Evolutionary conservation across 495 filamentous ascomycete genomes (phyloP), one percentile per base, ranked within the genome.

Genomic region (Neurospora tetraspora): DNA sequence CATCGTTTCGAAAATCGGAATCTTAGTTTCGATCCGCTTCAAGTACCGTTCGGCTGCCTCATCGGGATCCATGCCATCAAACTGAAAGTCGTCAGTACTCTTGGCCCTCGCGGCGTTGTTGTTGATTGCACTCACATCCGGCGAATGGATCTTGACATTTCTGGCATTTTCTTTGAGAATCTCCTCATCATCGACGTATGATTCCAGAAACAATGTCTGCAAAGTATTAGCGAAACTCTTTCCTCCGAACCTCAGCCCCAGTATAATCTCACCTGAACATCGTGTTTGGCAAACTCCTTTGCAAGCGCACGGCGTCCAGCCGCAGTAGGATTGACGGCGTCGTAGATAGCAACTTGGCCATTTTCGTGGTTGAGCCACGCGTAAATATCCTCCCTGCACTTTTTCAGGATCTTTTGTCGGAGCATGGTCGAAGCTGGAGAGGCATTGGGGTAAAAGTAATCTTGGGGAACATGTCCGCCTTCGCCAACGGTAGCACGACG

Each of bases 91-190:
- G 73, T 82, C 71, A 85, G 81, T 72, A 72, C 65, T 20, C 72
- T 27, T 38, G 61, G 36, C 39, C 10, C 3, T 40, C 36, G 16
- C 16, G 0, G 11, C 39, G 8, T 5, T 68, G 2, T 18, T 5
- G 12, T 47, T 18, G 5, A 3, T 23, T 23, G 12, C 16, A 82
- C 87, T 82, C 80, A 94, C 91, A 83, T 99, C 96, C 4, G 96
- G 96, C n/a, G 94, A 97, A 36, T 93, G 96, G 69, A 99, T 98
- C 83, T 99, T 99, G 76, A 99, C 96, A 75, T 91, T 92, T 69
- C 95, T 90, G 61, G 97, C 96, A 80, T 99, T 99, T 81, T 98
- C 96, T 80, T 97, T 91, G 70, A 99, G 95, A 72, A 99, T 97
- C 42, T 89, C 89, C 72, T 94, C 90, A 78, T 99, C 94, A 74